Percentiles rank a stretch among this genome's conserved stretches.
phyloP scores from a whole-genome alignment of 805 yeast species.

The Blastobotrys peoriensis region DNA sequence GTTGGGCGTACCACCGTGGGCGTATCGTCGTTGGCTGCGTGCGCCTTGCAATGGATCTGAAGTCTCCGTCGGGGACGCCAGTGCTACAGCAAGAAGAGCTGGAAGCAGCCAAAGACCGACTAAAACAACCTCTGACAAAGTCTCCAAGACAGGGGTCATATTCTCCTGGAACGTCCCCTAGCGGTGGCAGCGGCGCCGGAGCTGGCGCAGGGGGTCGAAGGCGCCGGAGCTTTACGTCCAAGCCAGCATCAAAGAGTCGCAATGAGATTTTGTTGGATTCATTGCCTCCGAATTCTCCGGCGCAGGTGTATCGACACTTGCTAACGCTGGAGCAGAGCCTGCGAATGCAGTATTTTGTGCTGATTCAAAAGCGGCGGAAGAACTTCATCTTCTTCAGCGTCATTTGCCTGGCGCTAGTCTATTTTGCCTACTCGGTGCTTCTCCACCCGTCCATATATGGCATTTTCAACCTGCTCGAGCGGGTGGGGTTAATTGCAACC shows the following conservation, averaged over 20 bases:
- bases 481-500: constrained; percentile 48
- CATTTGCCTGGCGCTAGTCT: constrained; percentile 23
- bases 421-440: constrained; percentile 29
- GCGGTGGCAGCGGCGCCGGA: too few relatives aligned
- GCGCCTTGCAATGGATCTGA: too few relatives aligned
- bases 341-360: constrained; percentile 72
- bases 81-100: too few relatives aligned
- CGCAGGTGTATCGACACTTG: constrained; percentile 68
- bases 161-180: too few relatives aligned
- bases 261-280: constrained; percentile 4
- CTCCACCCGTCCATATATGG: constrained; percentile 33
- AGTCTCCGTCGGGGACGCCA: neutral
- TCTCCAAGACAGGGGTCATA: too few relatives aligned
- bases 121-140: too few relatives aligned
- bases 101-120: too few relatives aligned
- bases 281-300: constrained; percentile 24
- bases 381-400: constrained; percentile 46
- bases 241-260: constrained; percentile 3
- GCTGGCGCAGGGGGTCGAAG: constrained; percentile 3
- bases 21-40: too few relatives aligned
- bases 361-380: constrained; percentile 57
- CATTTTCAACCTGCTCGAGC: constrained; percentile 29
- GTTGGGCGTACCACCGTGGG: too few relatives aligned
- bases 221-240: constrained; percentile 8
- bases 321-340: constrained; percentile 80